phyloP scores from a whole-genome alignment of 345 rosid species.

The Salix suchowensis region DNA sequence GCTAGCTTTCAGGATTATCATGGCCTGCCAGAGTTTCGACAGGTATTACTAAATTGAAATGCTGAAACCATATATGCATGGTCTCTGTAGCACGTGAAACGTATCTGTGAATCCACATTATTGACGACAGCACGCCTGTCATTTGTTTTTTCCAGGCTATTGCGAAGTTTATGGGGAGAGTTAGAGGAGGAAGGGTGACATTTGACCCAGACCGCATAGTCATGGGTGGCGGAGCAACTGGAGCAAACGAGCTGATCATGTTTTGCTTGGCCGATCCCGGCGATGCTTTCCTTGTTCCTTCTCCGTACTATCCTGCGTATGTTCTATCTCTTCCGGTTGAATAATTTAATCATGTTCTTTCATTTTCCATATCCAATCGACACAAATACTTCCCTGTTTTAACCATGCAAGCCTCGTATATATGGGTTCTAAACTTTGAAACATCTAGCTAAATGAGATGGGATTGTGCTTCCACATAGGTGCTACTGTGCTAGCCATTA shows the following conservation, averaged over 20 bases:
- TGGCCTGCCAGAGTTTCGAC: slow-evolving; percentile 62
- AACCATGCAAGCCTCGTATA: not conserved
- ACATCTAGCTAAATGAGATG: not conserved
- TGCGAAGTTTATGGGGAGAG: slow-evolving; percentile 74
- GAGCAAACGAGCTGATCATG: slow-evolving; percentile 70
- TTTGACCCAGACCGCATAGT: slow-evolving; percentile 69
- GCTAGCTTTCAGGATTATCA: slow-evolving; percentile 87
- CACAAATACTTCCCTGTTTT: too few species aligned
- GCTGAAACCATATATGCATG: too few species aligned
- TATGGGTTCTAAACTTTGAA: not conserved
- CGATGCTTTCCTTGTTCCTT: slow-evolving; percentile 73
- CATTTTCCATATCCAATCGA: too few species aligned
- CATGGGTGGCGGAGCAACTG: slow-evolving; percentile 91
- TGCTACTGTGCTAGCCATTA: not conserved
- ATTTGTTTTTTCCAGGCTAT: slow-evolving; percentile 39
- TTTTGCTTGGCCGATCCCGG: slow-evolving; percentile 87
- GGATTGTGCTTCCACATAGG: not conserved
- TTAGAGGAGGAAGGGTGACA: slow-evolving; percentile 48
- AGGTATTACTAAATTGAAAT: slow-evolving; percentile 30
- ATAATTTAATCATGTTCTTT: not conserved
- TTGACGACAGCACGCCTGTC: too few species aligned
- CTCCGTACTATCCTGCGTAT: slow-evolving; percentile 86
- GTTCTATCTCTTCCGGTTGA: not conserved
- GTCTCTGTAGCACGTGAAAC: too few species aligned
- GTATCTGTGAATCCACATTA: too few species aligned